Percentiles rank a stretch among this genome's conserved stretches.
Conservation (phyloP, 1,139 yeast genomes). For the Zygosaccharomyces sapae region DNA sequence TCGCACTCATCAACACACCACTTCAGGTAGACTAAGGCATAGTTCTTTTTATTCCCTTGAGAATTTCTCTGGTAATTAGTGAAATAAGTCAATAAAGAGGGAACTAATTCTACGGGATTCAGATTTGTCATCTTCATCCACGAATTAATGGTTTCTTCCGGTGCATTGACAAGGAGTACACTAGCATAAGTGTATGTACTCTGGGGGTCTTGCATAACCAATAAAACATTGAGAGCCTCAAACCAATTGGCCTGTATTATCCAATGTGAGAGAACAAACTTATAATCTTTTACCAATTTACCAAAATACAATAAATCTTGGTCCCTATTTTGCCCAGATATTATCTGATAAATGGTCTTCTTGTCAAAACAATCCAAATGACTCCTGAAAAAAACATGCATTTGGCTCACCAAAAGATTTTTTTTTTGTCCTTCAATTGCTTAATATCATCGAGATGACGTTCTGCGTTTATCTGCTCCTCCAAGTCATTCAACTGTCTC, state of each 20-base stretch:
- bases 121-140: conserved; percentile 62
- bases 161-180: conserved; percentile 61
- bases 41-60: conserved; percentile 45
- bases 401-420: conserved; percentile 37
- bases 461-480: conserved; percentile 39
- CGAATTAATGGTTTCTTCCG: conserved; percentile 66
- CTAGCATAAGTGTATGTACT: conserved; percentile 65
- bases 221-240: conserved; percentile 54
- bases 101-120: conserved; percentile 61
- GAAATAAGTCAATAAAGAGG: conserved; percentile 69
- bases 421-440: conserved; percentile 25
- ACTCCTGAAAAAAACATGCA: conserved; percentile 50
- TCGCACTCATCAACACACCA: conserved; percentile 53
- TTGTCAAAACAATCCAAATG: conserved; percentile 54
- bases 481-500: conserved; percentile 47
- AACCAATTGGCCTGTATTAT: conserved; percentile 68
- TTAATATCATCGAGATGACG: conserved; percentile 26
- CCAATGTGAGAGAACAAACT: conserved; percentile 65
- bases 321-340: conserved; percentile 60
- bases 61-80: conserved; percentile 39
- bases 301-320: conserved; percentile 67
- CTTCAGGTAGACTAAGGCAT: conserved; percentile 61
- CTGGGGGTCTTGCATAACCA: conserved; percentile 46
- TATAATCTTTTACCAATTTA: conserved; percentile 60
- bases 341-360: conserved; percentile 66